Evolutionary conservation across 805 yeast genomes (phyloP), one percentile per base, ranked within the genome.

Genomic region (Teunomyces barrocoloradensis): DNA sequence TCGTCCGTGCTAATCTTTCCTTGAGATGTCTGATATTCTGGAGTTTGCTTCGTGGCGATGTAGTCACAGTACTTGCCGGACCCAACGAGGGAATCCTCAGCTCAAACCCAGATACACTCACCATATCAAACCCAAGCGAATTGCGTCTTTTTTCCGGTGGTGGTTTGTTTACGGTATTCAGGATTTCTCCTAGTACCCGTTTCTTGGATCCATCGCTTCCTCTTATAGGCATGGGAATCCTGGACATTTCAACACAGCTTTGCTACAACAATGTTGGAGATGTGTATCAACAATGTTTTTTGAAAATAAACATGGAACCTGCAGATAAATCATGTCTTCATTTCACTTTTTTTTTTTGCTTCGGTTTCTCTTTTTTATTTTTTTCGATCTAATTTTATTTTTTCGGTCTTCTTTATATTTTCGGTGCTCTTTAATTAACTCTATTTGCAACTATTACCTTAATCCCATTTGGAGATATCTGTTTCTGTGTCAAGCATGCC

Each of bases 401-500:
- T 25, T 21, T 21, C 17, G 17, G 17, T 15, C 17, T 2, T 15
- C 17, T 15, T 15, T 15, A 15, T 15, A 15, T 15, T 15, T 15
- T 15, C 1, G 17, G 17, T 21, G 2, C 20, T 18, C 4, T 18
- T 2, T 25, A 6, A 33, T 9, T 13, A 3, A 13, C 36, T 9
- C 18, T 9, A 33, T 34, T 34, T 34, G 37, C 37, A 34, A 25
- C 37, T 36, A 17, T 18, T 25, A 37, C 41, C 17, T 21, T 21
- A 21, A 37, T 46, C 49, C 23, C 38, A 18, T 23, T 38, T 40
- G 5, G 42, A 27, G 3, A 37, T 20, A 23, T 37, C 40, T 6
- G 27, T 41, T n/a, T 42, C 32, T 11, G 44, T 44, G 21, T 47
- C 47, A 32, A 50, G 33, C 6, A 42, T 46, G 12, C 51, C 53